Evolutionary conservation across 2,329 filamentous ascomycete species (phyloP), one percentile per base, ranked within the genome.

Genomic region (Colletotrichum tofieldiae): DNA sequence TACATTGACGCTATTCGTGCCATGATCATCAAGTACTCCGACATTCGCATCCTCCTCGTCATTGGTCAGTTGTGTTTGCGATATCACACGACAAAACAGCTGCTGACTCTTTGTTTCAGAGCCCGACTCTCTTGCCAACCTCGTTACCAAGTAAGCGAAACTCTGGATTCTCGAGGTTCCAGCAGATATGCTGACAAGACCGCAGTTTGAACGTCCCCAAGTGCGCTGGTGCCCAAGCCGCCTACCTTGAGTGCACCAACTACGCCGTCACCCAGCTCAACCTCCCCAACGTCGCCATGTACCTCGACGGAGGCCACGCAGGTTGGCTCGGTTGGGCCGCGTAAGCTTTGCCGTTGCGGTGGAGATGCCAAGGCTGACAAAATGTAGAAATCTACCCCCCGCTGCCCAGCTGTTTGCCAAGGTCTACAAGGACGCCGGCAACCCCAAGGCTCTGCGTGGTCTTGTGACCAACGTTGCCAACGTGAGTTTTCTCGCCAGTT

Each of bases 291-390:
- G 87, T 90, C 35, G 82, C 85, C 78, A 88, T 89, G 87, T 90
- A 88, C 76, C 79, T 88, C 65, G 70, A 73, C 11, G 88, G 86
- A 35, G 88, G 87, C 39, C 88, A 90, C 78, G 87, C 86, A 7
- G 88, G 88, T 68, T 90, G 88, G 88, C 84, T 90, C 65, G 88
- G 88, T 68, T 90, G 88, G 88, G 80, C 84, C 6, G 87, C 85
- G 32, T 32, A 32, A 32, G 29, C 29, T 32, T 32, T 32, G 29
- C 29, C 3, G 29, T 32, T 32, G 29, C 29, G 29, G 29, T 32
- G 29, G 29, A 32, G 3, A 32, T 32, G 29, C 29, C 29, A 32
- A 32, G 6, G 29, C 29, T 32, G 29, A 32, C 6, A 6, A 32
- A 5, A 6, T 32, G 29, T 32, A 32, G 29, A 32, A 90, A 90